These are phyloP conservation scores for Thielaviopsis musarum DNA, from an alignment of 2,329 filamentous ascomycete species.

Conservation along the genomic window DNA sequence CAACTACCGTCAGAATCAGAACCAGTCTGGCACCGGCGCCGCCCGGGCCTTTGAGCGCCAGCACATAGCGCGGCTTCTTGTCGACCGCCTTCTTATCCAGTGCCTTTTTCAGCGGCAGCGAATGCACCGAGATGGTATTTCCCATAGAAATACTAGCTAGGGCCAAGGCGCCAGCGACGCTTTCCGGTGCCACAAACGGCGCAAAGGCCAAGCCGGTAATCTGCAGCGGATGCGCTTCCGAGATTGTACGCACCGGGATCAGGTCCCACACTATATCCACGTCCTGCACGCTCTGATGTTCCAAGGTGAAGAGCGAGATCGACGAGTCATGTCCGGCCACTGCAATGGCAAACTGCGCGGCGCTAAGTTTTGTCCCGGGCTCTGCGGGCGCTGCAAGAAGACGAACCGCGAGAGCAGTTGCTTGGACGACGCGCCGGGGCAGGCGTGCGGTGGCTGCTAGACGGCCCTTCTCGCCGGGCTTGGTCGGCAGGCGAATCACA, in stretches of 20 bases:
- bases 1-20: constrained; percentile 34
- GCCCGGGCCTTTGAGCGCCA: constrained; percentile 39
- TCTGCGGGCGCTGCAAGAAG: constrained; percentile 35
- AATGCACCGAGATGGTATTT: constrained; percentile 65
- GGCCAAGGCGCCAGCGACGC: constrained; percentile 31
- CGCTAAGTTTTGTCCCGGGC: constrained; percentile 27
- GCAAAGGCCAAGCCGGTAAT: constrained; percentile 43
- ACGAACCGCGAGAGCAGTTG: constrained; percentile 61
- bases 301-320: constrained; percentile 60
- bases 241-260: constrained; percentile 34
- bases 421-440: constrained; percentile 37
- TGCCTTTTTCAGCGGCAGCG: constrained; percentile 46
- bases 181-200: constrained; percentile 32
- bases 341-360: constrained; percentile 65
- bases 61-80: constrained; percentile 48
- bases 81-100: constrained; percentile 23
- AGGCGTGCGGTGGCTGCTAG: constrained; percentile 2
- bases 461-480: constrained; percentile 12
- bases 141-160: constrained; percentile 69
- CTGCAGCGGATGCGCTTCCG: constrained; percentile 36
- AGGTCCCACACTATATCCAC: constrained; percentile 36
- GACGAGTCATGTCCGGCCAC: constrained; percentile 67
- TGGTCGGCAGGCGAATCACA: constrained; percentile 34
- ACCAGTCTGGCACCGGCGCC: constrained; percentile 35
- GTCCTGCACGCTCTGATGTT: constrained; percentile 37